Percentiles rank a stretch among this genome's conserved stretches.
These are phyloP conservation scores for Aspergillus latus DNA, from an alignment of 2,329 filamentous ascomycete species.

Conservation along the genomic window DNA sequence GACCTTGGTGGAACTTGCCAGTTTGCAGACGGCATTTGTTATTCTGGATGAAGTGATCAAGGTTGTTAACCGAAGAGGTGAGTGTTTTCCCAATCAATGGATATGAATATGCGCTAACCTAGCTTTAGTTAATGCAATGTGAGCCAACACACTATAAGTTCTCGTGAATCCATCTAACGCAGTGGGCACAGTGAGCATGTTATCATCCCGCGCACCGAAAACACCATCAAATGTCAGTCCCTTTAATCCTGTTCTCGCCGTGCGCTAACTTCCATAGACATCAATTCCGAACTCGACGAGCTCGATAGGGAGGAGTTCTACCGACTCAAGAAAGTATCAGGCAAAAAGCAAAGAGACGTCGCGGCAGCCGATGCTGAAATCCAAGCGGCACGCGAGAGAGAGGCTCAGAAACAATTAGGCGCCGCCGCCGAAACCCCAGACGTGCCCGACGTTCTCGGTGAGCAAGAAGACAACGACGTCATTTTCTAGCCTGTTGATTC, in stretches of 20 bases:
- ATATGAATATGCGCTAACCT: slow-evolving; percentile 24
- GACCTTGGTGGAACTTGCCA: slow-evolving; percentile 90
- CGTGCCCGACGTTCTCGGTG: slow-evolving; percentile 67
- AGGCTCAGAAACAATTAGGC: slow-evolving; percentile 57
- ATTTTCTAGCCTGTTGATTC: slow-evolving; percentile 64
- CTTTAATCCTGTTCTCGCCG: neutral
- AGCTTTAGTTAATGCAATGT: slow-evolving; percentile 82
- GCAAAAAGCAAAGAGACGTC: slow-evolving; percentile 77
- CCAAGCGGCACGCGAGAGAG: slow-evolving; percentile 52
- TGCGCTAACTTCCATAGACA: slow-evolving; percentile 56
- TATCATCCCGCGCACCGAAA: slow-evolving; percentile 96
- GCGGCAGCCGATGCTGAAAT: slow-evolving; percentile 73
- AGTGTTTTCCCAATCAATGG: slow-evolving; percentile 25
- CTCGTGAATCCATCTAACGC: slow-evolving; percentile 13
- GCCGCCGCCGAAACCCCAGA: slow-evolving; percentile 44
- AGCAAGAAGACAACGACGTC: slow-evolving; percentile 77
- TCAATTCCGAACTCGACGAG: slow-evolving; percentile 97
- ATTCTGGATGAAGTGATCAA: slow-evolving; percentile 99
- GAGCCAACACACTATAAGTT: slow-evolving; percentile 36
- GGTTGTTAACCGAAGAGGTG: slow-evolving; percentile 92
- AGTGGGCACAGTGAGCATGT: slow-evolving; percentile 52
- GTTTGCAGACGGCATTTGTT: slow-evolving; percentile 95
- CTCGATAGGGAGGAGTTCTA: slow-evolving; percentile 98
- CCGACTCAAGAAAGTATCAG: slow-evolving; percentile 88
- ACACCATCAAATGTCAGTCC: slow-evolving; percentile 89